phyloP scores from a whole-genome alignment of 2,329 filamentous ascomycete species.

The Pseudonectria buxi region DNA sequence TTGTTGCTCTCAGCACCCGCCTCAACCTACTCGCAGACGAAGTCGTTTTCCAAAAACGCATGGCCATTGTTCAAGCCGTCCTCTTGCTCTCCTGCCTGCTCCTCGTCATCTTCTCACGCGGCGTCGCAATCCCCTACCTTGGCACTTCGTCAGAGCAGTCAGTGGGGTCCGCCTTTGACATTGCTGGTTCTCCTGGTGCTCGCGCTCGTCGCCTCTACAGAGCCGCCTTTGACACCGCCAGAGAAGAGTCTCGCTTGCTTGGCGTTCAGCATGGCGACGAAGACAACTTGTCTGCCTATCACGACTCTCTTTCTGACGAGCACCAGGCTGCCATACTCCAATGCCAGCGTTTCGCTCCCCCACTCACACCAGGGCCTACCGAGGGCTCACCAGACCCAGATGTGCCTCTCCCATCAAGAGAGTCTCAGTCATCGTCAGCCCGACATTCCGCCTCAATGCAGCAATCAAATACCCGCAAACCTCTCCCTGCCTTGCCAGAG shows the following conservation, averaged over 20 bases:
- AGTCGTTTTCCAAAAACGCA: constrained; percentile 77
- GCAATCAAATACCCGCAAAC: constrained; percentile 30
- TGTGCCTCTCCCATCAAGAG: constrained; percentile 5
- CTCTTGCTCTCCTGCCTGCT: constrained; percentile 81
- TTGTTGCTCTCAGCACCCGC: constrained; percentile 71
- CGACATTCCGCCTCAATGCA: constrained; percentile 15
- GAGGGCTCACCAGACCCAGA: constrained; percentile 10
- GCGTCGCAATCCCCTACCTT: constrained; percentile 33
- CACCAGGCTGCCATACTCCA: constrained; percentile 7
- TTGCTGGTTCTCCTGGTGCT: constrained; percentile 11
- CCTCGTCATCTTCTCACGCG: constrained; percentile 72
- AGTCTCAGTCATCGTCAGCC: constrained; percentile 6
- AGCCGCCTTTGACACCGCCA: constrained; percentile 5
- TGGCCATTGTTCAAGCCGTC: constrained; percentile 86
- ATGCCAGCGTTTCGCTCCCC: constrained; percentile 22
- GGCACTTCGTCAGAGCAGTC: constrained; percentile 24
- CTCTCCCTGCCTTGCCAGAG: constrained; percentile 37
- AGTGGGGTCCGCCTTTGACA: constrained; percentile 14
- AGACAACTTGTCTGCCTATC: constrained; percentile 1
- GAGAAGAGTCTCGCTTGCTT: constrained; percentile 1
- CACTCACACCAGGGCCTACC: constrained; percentile 15
- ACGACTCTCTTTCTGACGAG: constrained; percentile 6
- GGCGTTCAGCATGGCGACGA: constrained; percentile 7
- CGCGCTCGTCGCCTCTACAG: constrained; percentile 11
- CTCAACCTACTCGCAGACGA: constrained; percentile 91